Evolutionary conservation across 495 filamentous ascomycete genomes (phyloP).

Genomic region (Podospora appendiculata): DNA sequence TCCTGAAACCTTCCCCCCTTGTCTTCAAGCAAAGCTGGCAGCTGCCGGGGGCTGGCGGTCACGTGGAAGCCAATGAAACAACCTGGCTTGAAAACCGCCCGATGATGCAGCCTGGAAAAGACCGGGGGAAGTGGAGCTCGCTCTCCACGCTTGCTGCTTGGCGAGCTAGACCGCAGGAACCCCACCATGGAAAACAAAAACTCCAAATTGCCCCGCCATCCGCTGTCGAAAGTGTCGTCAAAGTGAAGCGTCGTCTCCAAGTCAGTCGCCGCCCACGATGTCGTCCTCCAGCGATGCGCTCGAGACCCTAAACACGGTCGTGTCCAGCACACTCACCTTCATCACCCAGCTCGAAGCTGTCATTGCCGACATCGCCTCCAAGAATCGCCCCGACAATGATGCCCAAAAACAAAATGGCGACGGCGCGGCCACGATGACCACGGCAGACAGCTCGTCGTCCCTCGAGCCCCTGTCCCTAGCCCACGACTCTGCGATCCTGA

Average conservation of each 20-base stretch:
- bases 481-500: constrained; percentile 53
- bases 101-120: too few species aligned
- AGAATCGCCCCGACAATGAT: constrained; percentile 1
- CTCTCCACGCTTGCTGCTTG: neutral
- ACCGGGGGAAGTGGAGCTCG: too few species aligned
- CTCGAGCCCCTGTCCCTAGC: constrained; percentile 50
- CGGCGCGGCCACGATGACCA: neutral
- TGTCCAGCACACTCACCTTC: constrained; percentile 18
- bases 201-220: constrained; percentile 9
- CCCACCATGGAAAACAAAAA: constrained; percentile 3
- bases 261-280: constrained; percentile 7
- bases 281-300: constrained; percentile 10
- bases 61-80: neutral
- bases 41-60: constrained; percentile 4
- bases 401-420: neutral
- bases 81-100: too few species aligned
- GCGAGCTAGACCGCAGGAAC: neutral
- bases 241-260: too few species aligned
- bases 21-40: constrained; percentile 1
- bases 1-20: constrained; percentile 6
- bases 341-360: constrained; percentile 30
- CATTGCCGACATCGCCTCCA: constrained; percentile 18
- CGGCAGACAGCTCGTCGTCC: neutral
- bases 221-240: too few species aligned
- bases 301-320: constrained; percentile 14